phyloP scores from a whole-genome alignment of 805 yeast genomes.

The Myxozyma melibiosi region DNA sequence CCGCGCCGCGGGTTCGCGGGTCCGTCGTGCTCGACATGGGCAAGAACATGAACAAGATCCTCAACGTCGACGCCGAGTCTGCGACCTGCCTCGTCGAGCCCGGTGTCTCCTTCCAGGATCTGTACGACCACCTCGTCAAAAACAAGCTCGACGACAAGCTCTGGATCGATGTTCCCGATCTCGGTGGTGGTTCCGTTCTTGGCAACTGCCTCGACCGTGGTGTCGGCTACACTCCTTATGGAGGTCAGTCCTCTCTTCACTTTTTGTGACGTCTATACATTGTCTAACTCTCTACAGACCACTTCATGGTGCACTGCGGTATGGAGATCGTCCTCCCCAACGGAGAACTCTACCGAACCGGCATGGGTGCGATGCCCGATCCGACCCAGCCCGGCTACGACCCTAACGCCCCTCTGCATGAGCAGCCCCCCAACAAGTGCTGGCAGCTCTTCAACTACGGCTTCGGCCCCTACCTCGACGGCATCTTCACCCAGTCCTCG shows the following conservation, averaged over 20 bases:
- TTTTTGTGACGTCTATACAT: background rate
- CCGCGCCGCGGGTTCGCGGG: constrained; percentile 16
- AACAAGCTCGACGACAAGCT: constrained; percentile 5
- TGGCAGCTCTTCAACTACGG: constrained; percentile 15
- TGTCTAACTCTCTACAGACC: constrained; percentile 1
- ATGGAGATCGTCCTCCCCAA: constrained; percentile 13
- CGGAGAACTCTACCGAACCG: constrained; percentile 11
- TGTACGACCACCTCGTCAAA: constrained; percentile 3
- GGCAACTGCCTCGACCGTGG: constrained; percentile 14
- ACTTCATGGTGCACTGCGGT: constrained; percentile 13
- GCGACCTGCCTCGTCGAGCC: constrained; percentile 6
- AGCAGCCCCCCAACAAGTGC: constrained; percentile 6
- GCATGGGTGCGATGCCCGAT: constrained; percentile 16
- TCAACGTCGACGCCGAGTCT: background rate
- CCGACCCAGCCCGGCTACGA: constrained; percentile 7
- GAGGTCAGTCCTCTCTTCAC: constrained; percentile 1
- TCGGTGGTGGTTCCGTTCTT: constrained; percentile 10
- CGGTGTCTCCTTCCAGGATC: background rate
- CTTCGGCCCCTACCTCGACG: constrained; percentile 13
- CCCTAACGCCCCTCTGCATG: constrained; percentile 1
- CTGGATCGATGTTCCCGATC: constrained; percentile 16
- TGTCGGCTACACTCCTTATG: constrained; percentile 12
- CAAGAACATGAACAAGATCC: constrained; percentile 5
- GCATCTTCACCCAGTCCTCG: constrained; percentile 11
- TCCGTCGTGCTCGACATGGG: constrained; percentile 11